phyloP scores from a whole-genome alignment of 202 grass and related monocot species.

The Elaeis oleifera region DNA sequence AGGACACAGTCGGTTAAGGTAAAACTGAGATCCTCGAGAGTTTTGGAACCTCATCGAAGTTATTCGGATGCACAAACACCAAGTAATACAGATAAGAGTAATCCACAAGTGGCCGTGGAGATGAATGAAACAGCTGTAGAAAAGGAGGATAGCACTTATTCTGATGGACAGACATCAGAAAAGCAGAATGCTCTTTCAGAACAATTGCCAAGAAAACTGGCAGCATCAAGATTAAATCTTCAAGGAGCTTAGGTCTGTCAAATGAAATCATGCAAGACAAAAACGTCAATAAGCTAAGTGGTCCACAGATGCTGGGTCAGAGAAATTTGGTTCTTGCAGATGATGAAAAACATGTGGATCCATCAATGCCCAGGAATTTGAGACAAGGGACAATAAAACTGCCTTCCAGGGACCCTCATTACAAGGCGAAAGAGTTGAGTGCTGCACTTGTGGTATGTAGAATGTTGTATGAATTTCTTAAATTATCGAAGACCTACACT shows the following conservation, averaged over 20 bases:
- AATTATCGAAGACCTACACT: not conserved
- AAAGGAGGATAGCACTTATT: conserved; percentile 25
- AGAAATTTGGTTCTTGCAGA: conserved; percentile 26
- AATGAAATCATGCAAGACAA: conserved; percentile 24
- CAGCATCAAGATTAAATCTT: conserved; percentile 54
- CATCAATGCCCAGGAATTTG: conserved; percentile 25
- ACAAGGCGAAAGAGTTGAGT: conserved; percentile 56
- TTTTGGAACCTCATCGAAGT: conserved; percentile 23
- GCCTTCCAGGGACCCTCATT: conserved; percentile 29
- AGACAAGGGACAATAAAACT: conserved; percentile 26
- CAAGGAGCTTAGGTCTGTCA: conserved; percentile 21
- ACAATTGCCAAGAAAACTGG: conserved; percentile 38
- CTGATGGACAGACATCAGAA: conserved; percentile 32
- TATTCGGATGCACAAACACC: conserved; percentile 21
- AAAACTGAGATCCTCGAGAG: conserved; percentile 65
- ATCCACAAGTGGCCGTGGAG: conserved; percentile 10
- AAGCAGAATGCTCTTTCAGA: conserved; percentile 31
- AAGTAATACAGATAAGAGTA: conserved; percentile 18
- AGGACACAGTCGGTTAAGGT: conserved; percentile 61
- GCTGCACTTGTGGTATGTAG: conserved; percentile 64
- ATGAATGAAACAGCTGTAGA: conserved; percentile 6
- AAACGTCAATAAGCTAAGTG: conserved; percentile 15
- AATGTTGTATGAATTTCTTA: conserved; percentile 1
- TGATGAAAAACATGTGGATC: conserved; percentile 18
- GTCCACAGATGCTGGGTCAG: conserved; percentile 29